phyloP scores from a whole-genome alignment of 306 rosid species.

The Fragaria vesca region DNA sequence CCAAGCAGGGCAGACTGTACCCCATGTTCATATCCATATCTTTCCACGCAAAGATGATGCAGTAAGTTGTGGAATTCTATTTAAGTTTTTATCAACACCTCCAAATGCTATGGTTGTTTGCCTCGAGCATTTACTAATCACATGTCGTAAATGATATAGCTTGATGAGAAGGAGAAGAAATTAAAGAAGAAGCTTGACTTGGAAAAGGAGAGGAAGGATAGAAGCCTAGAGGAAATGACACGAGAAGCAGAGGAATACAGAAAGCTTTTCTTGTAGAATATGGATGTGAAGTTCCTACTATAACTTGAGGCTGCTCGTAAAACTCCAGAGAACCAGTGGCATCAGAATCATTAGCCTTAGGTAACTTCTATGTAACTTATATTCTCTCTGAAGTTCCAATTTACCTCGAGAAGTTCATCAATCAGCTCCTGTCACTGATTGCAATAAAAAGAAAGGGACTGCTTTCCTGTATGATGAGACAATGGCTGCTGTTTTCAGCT shows the following conservation, averaged over 20 bases:
- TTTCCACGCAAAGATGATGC: constrained; percentile 71
- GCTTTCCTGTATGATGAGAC: too few relatives aligned
- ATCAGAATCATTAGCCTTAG: too few relatives aligned
- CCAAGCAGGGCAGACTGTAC: constrained; percentile 84
- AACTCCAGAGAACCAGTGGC: too few relatives aligned
- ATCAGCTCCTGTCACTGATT: too few relatives aligned
- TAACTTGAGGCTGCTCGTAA: too few relatives aligned
- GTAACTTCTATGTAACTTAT: too few relatives aligned
- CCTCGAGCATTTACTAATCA: constrained; percentile 7
- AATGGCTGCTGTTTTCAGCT: too few relatives aligned
- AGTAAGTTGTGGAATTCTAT: constrained; percentile 40
- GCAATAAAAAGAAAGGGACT: too few relatives aligned
- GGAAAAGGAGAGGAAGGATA: constrained; percentile 81
- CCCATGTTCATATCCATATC: constrained; percentile 90
- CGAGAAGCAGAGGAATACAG: constrained; percentile 81
- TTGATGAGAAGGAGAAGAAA: constrained; percentile 75
- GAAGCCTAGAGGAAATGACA: constrained; percentile 68
- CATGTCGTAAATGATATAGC: constrained; percentile 41
- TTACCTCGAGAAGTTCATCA: too few relatives aligned
- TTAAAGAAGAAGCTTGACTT: constrained; percentile 70
- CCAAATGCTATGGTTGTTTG: background rate
- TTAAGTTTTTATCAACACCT: constrained; percentile 5
- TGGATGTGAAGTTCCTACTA: background rate
- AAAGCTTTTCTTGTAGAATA: constrained; percentile 51
- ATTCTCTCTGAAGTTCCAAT: too few relatives aligned